A percentile compares a stretch with the other conserved stretches of the same genome.
Evolutionary conservation across 805 yeast species (phyloP).

Genomic region (Pichia insulana): DNA sequence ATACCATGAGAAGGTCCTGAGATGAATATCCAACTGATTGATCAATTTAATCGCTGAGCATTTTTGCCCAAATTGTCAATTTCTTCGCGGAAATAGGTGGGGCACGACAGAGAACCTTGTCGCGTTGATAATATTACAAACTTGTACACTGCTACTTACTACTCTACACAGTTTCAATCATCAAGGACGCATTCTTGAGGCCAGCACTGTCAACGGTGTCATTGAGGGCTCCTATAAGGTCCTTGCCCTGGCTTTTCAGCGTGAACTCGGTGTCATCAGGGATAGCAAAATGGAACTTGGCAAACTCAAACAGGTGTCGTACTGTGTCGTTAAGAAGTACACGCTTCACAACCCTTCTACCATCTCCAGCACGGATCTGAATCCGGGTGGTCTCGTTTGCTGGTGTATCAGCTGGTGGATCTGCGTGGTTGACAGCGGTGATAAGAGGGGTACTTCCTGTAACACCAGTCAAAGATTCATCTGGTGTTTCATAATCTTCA

Average conservation of each 20-base stretch:
- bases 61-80: too few relatives aligned
- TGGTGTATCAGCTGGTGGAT: constrained; percentile 46
- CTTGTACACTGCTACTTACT: background rate
- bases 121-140: background rate
- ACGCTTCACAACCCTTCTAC: constrained; percentile 70
- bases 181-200: constrained; percentile 69
- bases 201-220: constrained; percentile 64
- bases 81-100: too few relatives aligned
- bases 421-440: constrained; percentile 37
- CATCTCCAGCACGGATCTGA: constrained; percentile 83
- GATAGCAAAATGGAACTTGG: constrained; percentile 49
- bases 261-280: constrained; percentile 41
- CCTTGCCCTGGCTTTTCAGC: constrained; percentile 47
- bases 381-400: constrained; percentile 58
- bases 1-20: too few relatives aligned
- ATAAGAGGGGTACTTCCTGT: constrained; percentile 11
- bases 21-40: too few relatives aligned
- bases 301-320: constrained; percentile 48
- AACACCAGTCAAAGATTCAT: constrained; percentile 13
- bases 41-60: too few relatives aligned
- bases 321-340: constrained; percentile 56
- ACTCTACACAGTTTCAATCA: constrained; percentile 43
- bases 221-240: constrained; percentile 46
- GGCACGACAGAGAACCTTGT: too few relatives aligned
- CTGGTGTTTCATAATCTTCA: constrained; percentile 1